phyloP scores from a whole-genome alignment of 371 early-diverging fungal genomes.

The Mortierella sp. region DNA sequence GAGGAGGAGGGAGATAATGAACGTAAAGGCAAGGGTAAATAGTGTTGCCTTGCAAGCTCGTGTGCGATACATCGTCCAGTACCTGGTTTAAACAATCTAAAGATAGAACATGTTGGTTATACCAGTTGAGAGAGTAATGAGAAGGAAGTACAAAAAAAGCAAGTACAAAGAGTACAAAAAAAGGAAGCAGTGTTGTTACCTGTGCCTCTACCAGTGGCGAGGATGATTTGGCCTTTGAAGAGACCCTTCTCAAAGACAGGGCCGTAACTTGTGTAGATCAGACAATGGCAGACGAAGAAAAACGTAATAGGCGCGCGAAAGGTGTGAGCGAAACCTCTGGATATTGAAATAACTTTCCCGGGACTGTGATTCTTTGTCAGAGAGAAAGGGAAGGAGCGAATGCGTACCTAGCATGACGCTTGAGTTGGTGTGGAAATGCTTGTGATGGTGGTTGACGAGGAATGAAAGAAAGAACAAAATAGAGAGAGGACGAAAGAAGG shows the following conservation, averaged over 20 bases:
- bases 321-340: no score
- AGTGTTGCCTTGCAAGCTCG: constrained; percentile 59
- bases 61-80: constrained; percentile 66
- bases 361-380: no score
- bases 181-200: constrained; percentile 17
- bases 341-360: no score
- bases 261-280: constrained; percentile 24
- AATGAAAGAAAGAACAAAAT: no score
- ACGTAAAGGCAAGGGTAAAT: not conserved
- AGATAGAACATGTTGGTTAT: not conserved
- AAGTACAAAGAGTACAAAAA: no score
- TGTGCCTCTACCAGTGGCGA: constrained; percentile 62
- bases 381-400: no score
- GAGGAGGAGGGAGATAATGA: not conserved
- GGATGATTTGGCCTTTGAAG: constrained; percentile 56
- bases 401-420: no score
- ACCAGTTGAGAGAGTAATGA: not conserved
- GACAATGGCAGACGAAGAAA: not conserved
- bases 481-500: not conserved
- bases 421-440: no score
- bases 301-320: no score
- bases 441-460: no score
- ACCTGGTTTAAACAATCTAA: constrained; percentile 21
- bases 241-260: constrained; percentile 57
- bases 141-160: not conserved